Percentiles rank a stretch among this genome's conserved stretches.
phyloP scores from a whole-genome alignment of 345 rosid genomes.

The Pseudoturritis turrita region DNA sequence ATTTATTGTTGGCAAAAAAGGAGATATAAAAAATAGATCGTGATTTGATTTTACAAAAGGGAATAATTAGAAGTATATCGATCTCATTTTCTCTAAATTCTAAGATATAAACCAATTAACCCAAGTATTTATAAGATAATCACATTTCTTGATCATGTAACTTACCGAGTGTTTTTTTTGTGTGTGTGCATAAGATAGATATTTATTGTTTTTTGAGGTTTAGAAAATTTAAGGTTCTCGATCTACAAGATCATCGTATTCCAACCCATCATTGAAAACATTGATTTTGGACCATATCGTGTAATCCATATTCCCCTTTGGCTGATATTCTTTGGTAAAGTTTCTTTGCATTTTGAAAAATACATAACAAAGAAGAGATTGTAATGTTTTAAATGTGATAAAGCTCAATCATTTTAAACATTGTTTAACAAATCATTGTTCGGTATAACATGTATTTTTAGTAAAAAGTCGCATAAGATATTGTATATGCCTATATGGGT shows the following conservation, averaged over 20 bases:
- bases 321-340: neutral
- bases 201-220: too few species aligned
- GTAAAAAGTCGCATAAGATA: neutral
- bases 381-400: neutral
- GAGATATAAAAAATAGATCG: neutral
- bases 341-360: neutral
- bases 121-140: neutral
- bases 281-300: neutral
- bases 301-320: neutral
- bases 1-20: neutral
- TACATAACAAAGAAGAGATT: neutral
- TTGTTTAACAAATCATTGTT: neutral
- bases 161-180: neutral
- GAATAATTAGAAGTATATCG: neutral
- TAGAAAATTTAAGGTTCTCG: too few species aligned
- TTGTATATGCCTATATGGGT: neutral
- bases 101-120: neutral
- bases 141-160: neutral
- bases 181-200: too few species aligned
- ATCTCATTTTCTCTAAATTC: neutral
- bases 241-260: too few species aligned
- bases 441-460: neutral
- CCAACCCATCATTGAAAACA: neutral
- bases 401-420: neutral
- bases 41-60: neutral